Percentiles rank a stretch among this genome's conserved stretches.
Conservation (phyloP, 441 rosid species). For the Pelargonium cotyledonis region DNA sequence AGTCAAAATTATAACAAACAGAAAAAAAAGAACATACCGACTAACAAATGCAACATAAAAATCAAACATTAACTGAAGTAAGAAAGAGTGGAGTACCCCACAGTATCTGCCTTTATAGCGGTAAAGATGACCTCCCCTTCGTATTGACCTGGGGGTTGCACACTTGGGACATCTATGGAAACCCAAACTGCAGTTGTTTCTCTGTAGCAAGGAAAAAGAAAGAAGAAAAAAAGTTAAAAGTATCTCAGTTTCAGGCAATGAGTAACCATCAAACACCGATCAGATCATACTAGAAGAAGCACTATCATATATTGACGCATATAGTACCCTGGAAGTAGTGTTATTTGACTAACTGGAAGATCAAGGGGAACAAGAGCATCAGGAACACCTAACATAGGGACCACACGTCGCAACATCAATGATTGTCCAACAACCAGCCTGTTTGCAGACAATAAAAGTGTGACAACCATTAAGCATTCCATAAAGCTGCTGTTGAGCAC, state of each 20-base stretch:
- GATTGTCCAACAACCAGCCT: constrained; percentile 82
- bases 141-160: constrained; percentile 80
- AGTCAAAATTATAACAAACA: background rate
- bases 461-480: constrained; percentile 22
- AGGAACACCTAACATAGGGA: constrained; percentile 83
- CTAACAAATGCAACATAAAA: background rate
- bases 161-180: constrained; percentile 81
- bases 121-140: constrained; percentile 78
- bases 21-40: constrained; percentile 8
- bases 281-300: constrained; percentile 16
- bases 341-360: constrained; percentile 63
- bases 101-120: constrained; percentile 55
- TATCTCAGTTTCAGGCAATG: constrained; percentile 24
- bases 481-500: constrained; percentile 8
- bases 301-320: constrained; percentile 19
- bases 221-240: constrained; percentile 14
- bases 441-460: constrained; percentile 26
- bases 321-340: constrained; percentile 71
- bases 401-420: constrained; percentile 55
- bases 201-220: constrained; percentile 34
- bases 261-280: constrained; percentile 17
- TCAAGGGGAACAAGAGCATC: constrained; percentile 96
- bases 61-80: constrained; percentile 8
- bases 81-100: constrained; percentile 33
- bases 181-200: constrained; percentile 86